These are phyloP conservation scores for Populus hybrid DNA, from an alignment of 441 rosid genomes.

Conservation along the genomic window DNA sequence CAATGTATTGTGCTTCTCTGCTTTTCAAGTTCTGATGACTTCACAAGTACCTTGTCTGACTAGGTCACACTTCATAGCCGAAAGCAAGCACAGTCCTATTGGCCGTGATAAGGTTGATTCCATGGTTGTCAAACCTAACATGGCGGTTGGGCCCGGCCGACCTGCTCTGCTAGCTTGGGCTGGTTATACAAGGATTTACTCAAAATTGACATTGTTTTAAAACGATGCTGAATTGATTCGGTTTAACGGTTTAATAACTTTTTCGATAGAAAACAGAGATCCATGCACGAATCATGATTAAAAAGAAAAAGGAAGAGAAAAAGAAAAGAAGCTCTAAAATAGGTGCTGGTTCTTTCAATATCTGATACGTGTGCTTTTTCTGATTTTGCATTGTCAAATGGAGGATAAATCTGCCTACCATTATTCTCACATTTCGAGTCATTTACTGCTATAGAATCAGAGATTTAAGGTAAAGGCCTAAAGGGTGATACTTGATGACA, in stretches of 20 bases:
- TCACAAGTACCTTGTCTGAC: constrained; percentile 41
- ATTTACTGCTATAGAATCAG: background rate
- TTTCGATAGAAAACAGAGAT: background rate
- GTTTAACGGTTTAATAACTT: background rate
- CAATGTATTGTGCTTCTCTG: constrained; percentile 23
- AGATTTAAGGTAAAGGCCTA: background rate
- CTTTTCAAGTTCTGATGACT: constrained; percentile 17
- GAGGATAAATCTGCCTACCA: background rate
- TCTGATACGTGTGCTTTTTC: background rate
- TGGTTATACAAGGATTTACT: background rate
- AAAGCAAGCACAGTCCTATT: constrained; percentile 23
- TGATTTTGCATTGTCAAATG: background rate
- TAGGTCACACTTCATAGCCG: constrained; percentile 23
- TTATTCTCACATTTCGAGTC: background rate
- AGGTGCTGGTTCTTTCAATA: background rate
- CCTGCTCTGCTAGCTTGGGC: background rate
- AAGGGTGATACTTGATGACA: background rate
- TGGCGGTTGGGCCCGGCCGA: too few relatives aligned
- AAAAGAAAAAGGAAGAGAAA: background rate
- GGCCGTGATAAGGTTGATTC: constrained; percentile 4
- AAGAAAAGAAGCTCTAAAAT: background rate
- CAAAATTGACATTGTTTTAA: too few relatives aligned
- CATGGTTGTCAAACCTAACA: background rate
- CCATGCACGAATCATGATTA: background rate
- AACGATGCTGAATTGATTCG: too few relatives aligned